A percentile compares a stretch with the other conserved stretches of the same genome.
These are phyloP conservation scores for Colletotrichum echinochloae DNA, from an alignment of 2,329 filamentous ascomycete genomes.

Conservation along the genomic window DNA sequence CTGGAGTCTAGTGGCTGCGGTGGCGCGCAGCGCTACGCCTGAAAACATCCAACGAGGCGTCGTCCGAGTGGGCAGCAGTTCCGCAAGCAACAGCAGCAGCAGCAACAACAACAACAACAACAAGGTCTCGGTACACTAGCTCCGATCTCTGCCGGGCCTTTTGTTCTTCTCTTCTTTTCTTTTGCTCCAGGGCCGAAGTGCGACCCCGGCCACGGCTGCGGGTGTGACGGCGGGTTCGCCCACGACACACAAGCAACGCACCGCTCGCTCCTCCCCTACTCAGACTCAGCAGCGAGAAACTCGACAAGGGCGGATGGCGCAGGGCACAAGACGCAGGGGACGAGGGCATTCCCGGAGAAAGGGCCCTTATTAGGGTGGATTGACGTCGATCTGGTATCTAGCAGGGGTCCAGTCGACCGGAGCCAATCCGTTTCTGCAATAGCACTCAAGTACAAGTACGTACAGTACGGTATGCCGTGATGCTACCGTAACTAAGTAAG, in stretches of 20 bases:
- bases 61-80: slow-evolving; percentile 2
- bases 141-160: neutral
- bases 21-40: slow-evolving; percentile 29
- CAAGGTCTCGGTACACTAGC: neutral
- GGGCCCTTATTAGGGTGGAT: slow-evolving; percentile 24
- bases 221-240: neutral
- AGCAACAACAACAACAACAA: too few relatives aligned
- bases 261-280: neutral
- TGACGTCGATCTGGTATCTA: slow-evolving; percentile 30
- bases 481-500: neutral
- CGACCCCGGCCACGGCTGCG: slow-evolving; percentile 5
- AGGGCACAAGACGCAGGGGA: neutral
- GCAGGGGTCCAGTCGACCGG: slow-evolving; percentile 29
- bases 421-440: neutral
- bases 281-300: too few relatives aligned
- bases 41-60: slow-evolving; percentile 29
- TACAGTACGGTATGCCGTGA: neutral
- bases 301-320: slow-evolving; percentile 5
- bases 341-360: slow-evolving; percentile 30
- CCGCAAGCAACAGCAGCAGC: slow-evolving; percentile 34
- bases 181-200: slow-evolving; percentile 4
- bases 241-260: slow-evolving; percentile 6
- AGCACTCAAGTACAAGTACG: too few relatives aligned
- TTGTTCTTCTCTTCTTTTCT: too few relatives aligned
- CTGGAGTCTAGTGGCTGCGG: slow-evolving; percentile 15